Percentiles rank a stretch among this genome's conserved stretches.
Evolutionary conservation across 164 flowering plant genomes (phyloP).

Genomic region (Stephania cephalantha): DNA sequence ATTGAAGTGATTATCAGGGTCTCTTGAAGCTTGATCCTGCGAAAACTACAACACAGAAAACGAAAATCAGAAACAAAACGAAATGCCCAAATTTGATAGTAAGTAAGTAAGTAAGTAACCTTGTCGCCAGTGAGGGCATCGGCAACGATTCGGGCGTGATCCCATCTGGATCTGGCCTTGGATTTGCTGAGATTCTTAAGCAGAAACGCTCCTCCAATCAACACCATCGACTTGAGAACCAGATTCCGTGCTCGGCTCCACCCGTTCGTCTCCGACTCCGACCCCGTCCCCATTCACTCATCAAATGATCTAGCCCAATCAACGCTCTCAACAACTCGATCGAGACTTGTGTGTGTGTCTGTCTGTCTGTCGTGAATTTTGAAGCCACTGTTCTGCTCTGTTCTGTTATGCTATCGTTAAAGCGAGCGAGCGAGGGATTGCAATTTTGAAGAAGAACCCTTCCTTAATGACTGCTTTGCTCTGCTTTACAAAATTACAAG

Average conservation of each 20-base stretch:
- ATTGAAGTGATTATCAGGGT: constrained; percentile 86
- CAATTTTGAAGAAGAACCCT: no score
- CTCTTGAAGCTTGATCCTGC: constrained; percentile 76
- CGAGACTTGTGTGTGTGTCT: no score
- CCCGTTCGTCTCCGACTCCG: constrained; percentile 41
- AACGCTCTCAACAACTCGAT: background rate
- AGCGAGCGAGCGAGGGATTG: no score
- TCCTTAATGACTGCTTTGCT: no score
- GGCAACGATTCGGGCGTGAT: constrained; percentile 69
- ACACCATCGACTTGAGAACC: constrained; percentile 53
- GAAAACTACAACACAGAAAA: constrained; percentile 40
- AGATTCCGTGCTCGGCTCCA: constrained; percentile 59
- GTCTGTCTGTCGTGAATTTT: no score
- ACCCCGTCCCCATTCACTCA: constrained; percentile 15
- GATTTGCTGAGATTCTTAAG: constrained; percentile 74
- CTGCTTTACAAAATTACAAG: no score
- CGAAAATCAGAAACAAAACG: background rate
- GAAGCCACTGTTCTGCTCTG: no score
- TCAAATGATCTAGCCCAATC: background rate
- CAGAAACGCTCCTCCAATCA: constrained; percentile 74
- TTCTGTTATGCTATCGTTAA: no score
- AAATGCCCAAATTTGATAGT: background rate
- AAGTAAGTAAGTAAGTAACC: constrained; percentile 23
- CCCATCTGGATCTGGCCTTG: constrained; percentile 84
- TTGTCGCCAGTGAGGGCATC: constrained; percentile 77